phyloP scores from a whole-genome alignment of 306 rosid species.

The Castanea crenata region DNA sequence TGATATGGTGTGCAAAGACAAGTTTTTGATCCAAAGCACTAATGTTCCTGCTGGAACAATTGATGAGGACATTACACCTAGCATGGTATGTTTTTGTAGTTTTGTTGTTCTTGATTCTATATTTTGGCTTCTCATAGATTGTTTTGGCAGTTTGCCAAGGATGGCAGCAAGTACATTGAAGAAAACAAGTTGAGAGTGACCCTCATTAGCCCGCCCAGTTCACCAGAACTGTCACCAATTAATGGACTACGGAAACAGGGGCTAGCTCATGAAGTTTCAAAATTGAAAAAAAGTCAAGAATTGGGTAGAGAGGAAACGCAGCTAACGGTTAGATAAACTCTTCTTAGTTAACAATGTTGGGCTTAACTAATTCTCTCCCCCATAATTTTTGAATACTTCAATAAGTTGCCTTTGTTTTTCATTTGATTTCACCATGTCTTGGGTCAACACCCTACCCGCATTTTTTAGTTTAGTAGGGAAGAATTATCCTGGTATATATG shows the following conservation, averaged over 20 bases:
- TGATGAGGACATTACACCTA: constrained; percentile 60
- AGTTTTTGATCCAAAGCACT: constrained; percentile 86
- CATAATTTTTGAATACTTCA: constrained; percentile 15
- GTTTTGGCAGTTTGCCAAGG: constrained; percentile 67
- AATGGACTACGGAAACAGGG: constrained; percentile 51
- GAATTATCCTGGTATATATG: constrained; percentile 7
- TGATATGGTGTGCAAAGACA: constrained; percentile 84
- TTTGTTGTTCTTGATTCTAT: constrained; percentile 21
- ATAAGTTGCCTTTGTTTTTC: neutral
- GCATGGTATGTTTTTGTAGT: constrained; percentile 56
- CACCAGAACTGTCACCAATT: constrained; percentile 56
- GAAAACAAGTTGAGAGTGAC: constrained; percentile 78
- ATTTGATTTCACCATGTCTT: constrained; percentile 7
- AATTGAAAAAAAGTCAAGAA: constrained; percentile 24
- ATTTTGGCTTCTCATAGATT: constrained; percentile 16
- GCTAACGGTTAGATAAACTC: constrained; percentile 49
- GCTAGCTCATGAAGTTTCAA: constrained; percentile 31
- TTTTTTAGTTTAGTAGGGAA: constrained; percentile 10
- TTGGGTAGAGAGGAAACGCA: constrained; percentile 32
- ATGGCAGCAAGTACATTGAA: constrained; percentile 53
- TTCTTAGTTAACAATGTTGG: constrained; percentile 15
- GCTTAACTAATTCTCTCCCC: neutral
- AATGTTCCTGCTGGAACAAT: constrained; percentile 56
- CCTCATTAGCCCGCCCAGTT: constrained; percentile 54
- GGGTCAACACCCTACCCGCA: neutral